phyloP scores from a whole-genome alignment of 78 protist species.

The Guillardia theta region DNA sequence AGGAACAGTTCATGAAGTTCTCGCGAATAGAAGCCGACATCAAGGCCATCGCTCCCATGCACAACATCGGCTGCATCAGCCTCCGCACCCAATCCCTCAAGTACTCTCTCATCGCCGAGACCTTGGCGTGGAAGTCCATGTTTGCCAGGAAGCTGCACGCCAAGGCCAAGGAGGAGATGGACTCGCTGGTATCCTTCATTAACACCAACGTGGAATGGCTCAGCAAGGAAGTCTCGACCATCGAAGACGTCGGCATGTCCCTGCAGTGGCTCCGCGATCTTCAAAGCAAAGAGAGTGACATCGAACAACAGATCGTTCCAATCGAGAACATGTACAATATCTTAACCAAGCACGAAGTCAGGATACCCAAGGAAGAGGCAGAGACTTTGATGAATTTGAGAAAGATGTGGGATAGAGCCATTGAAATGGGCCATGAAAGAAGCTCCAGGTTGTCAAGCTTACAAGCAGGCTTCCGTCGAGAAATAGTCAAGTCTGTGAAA shows the following conservation, averaged over 20 bases:
- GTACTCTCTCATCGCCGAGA: conserved; percentile 29
- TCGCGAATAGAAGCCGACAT: conserved; percentile 19
- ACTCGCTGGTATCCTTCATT: conserved; percentile 10
- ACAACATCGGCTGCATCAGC: conserved; percentile 47
- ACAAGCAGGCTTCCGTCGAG: conserved; percentile 38
- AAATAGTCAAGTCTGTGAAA: conserved; percentile 24
- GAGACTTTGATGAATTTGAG: not conserved
- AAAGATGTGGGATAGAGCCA: not conserved
- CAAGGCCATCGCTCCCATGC: not conserved
- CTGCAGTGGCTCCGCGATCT: not conserved
- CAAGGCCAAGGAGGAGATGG: conserved; percentile 18
- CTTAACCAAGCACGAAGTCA: conserved; percentile 40
- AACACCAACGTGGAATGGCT: not conserved
- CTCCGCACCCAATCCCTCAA: conserved; percentile 43
- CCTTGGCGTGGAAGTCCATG: conserved; percentile 57
- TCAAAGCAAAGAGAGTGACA: conserved; percentile 44
- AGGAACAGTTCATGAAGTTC: conserved; percentile 46
- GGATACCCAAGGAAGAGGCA: conserved; percentile 49
- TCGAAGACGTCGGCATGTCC: not conserved
- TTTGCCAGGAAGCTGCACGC: conserved; percentile 38
- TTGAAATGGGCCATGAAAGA: not conserved
- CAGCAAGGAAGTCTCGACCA: conserved; percentile 36
- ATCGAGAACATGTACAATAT: conserved; percentile 50
- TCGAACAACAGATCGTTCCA: conserved; percentile 58
- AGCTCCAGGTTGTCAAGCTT: conserved; percentile 21